Conservation (phyloP, 164 flowering plant species). For the Euptelea pleiosperma region DNA sequence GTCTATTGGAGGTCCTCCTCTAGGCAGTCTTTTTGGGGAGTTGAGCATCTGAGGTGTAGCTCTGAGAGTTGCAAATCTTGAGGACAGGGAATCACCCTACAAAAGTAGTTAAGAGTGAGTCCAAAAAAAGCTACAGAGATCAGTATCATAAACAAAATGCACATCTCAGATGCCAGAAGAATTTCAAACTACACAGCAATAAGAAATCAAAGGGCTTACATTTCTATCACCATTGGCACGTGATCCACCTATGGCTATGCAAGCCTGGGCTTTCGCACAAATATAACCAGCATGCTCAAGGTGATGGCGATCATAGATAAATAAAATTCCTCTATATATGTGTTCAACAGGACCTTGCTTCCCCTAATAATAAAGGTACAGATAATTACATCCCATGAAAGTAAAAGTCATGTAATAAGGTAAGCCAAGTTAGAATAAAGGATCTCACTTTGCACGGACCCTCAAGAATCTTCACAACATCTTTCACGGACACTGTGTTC, state of each 20-base stretch:
- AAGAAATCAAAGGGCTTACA: conserved; percentile 37
- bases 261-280: conserved; percentile 80
- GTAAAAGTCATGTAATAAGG: background rate
- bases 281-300: conserved; percentile 98
- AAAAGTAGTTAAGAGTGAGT: background rate
- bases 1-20: conserved; percentile 57
- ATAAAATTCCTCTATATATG: conserved; percentile 74
- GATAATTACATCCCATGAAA: conserved; percentile 3
- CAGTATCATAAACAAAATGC: conserved; percentile 1
- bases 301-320: conserved; percentile 90
- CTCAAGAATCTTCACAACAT: conserved; percentile 79
- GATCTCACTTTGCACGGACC: conserved; percentile 79
- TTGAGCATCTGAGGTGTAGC: conserved; percentile 56
- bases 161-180: background rate
- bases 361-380: conserved; percentile 43
- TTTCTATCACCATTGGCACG: conserved; percentile 64
- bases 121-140: conserved; percentile 2
- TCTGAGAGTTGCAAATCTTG: conserved; percentile 54
- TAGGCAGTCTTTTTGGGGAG: conserved; percentile 64
- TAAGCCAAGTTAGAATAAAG: background rate
- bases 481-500: conserved; percentile 70
- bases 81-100: conserved; percentile 51
- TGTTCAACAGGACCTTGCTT: conserved; percentile 98
- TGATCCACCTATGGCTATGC: conserved; percentile 81
- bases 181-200: background rate